phyloP scores from a whole-genome alignment of 83 land plant genomes.

The Picea engelmannii region DNA sequence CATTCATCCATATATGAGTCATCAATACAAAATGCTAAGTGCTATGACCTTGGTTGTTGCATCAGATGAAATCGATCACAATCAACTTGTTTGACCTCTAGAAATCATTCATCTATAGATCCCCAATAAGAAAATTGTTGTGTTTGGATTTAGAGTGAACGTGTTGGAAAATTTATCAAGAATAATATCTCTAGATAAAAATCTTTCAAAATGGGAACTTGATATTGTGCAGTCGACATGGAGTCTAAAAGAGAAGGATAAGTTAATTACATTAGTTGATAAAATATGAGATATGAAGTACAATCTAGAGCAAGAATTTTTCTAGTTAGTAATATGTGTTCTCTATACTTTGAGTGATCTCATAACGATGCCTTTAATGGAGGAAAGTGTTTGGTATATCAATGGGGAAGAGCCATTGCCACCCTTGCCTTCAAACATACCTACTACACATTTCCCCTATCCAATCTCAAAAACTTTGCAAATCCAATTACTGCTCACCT shows the following conservation, averaged over 20 bases:
- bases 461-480: no score
- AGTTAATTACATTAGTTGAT: slow-evolving; percentile 19
- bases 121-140: slow-evolving; percentile 9
- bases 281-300: slow-evolving; percentile 6
- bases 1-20: background rate
- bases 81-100: background rate
- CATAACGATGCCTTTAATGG: slow-evolving; percentile 1
- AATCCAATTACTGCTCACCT: no score
- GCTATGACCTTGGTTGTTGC: background rate
- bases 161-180: slow-evolving; percentile 19
- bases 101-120: background rate
- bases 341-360: slow-evolving; percentile 19
- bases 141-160: slow-evolving; percentile 19
- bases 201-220: background rate
- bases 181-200: background rate
- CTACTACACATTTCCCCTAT: no score
- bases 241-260: slow-evolving; percentile 10
- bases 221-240: slow-evolving; percentile 23
- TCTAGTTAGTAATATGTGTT: slow-evolving; percentile 9
- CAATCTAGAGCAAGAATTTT: background rate
- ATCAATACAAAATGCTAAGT: background rate
- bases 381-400: no score
- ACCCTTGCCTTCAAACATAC: no score
- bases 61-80: background rate
- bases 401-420: no score